Percentiles rank a stretch among this genome's conserved stretches.
phyloP scores from a whole-genome alignment of 805 yeast genomes.

The Ogataea polymorpha region DNA sequence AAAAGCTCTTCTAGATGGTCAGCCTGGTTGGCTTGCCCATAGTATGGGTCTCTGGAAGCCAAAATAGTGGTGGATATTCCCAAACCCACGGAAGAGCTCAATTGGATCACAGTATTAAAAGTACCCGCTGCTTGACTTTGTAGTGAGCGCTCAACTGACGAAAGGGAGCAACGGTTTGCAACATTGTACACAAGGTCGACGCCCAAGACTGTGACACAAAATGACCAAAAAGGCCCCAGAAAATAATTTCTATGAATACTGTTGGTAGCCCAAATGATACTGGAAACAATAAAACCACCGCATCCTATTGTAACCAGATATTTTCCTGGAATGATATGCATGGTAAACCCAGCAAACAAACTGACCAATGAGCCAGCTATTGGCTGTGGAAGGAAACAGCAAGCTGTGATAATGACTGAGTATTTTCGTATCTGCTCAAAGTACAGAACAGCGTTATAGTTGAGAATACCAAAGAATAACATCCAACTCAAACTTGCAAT shows the following conservation, averaged over 20 bases:
- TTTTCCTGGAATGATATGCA: conserved; percentile 43
- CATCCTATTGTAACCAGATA: conserved; percentile 36
- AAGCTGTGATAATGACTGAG: conserved; percentile 40
- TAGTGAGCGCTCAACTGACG: conserved; percentile 36
- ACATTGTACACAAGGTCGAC: conserved; percentile 48
- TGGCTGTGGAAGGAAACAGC: conserved; percentile 43
- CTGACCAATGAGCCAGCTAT: conserved; percentile 41
- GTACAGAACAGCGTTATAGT: conserved; percentile 40
- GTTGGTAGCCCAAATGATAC: conserved; percentile 43
- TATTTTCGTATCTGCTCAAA: conserved; percentile 40
- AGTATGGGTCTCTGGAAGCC: conserved; percentile 30
- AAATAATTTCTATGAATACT: conserved; percentile 37
- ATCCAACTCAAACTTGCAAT: conserved; percentile 40
- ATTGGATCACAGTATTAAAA: conserved; percentile 42
- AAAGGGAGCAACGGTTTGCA: conserved; percentile 40
- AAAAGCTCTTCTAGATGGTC: conserved; percentile 27
- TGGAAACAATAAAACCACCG: conserved; percentile 34
- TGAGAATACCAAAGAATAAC: conserved; percentile 39
- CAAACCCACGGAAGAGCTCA: conserved; percentile 41
- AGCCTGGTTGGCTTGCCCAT: conserved; percentile 29
- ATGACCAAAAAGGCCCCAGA: conserved; percentile 45
- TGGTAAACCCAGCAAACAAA: conserved; percentile 42
- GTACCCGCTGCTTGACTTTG: conserved; percentile 49
- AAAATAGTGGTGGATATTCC: conserved; percentile 41
- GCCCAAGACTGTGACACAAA: conserved; percentile 40